phyloP scores from a whole-genome alignment of 2,329 filamentous ascomycete species.

The Fonsecaea pedrosoi region DNA sequence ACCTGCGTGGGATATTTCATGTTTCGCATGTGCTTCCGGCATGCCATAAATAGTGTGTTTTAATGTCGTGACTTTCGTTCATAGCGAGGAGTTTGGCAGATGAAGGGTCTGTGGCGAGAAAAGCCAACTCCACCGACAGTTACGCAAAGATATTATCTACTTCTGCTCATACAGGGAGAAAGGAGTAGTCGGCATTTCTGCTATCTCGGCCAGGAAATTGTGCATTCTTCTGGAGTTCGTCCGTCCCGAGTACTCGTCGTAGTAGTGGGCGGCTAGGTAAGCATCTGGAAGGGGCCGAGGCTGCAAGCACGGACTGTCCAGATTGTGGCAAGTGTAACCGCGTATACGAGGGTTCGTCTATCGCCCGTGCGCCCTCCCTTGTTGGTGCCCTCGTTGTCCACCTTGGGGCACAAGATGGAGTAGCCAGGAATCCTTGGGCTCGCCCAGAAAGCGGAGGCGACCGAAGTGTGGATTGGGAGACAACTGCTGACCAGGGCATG shows the following conservation, averaged over 20 bases:
- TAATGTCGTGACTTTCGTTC: background rate
- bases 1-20: background rate
- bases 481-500: conserved; percentile 2
- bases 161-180: conserved; percentile 1
- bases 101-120: background rate
- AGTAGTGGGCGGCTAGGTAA: conserved; percentile 5
- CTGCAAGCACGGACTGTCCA: background rate
- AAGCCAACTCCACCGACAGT: background rate
- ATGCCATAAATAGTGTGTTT: background rate
- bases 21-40: background rate
- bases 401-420: conserved; percentile 2
- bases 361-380: conserved; percentile 5
- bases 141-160: conserved; percentile 1
- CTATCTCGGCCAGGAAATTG: conserved; percentile 16
- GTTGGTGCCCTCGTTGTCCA: conserved; percentile 26
- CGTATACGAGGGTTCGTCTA: conserved; percentile 16
- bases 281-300: conserved; percentile 11
- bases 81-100: conserved; percentile 17
- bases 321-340: conserved; percentile 20
- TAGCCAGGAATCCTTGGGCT: conserved; percentile 14
- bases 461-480: conserved; percentile 29
- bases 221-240: conserved; percentile 9
- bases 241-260: background rate
- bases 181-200: conserved; percentile 1
- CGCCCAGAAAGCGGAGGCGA: conserved; percentile 30